Percentiles rank a stretch among this genome's conserved stretches.
These are phyloP conservation scores for Tetrastigma voinierianum DNA, from an alignment of 164 flowering plant genomes.

Conservation along the genomic window DNA sequence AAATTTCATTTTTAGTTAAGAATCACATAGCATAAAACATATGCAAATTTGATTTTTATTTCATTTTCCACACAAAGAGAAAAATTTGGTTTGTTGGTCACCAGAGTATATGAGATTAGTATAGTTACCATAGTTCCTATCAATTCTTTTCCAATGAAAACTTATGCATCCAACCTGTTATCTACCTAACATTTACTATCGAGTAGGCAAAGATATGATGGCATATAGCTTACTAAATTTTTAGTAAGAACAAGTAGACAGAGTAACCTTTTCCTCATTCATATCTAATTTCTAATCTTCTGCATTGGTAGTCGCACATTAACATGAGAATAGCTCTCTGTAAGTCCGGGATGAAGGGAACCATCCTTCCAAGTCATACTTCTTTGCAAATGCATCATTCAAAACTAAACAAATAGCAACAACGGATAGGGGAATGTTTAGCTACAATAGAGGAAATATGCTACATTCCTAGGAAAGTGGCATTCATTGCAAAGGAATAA, in stretches of 20 bases:
- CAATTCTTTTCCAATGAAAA: too few species aligned
- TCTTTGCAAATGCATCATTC: conserved; percentile 96
- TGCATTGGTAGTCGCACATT: conserved; percentile 93
- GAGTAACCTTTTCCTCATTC: conserved; percentile 86
- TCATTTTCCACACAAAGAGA: too few species aligned
- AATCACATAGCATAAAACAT: too few species aligned
- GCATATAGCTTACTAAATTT: too few species aligned
- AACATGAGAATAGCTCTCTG: conserved; percentile 94
- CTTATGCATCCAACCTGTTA: too few species aligned
- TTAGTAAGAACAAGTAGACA: not conserved
- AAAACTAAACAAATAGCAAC: conserved; percentile 92
- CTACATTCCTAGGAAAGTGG: not conserved
- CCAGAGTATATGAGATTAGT: too few species aligned
- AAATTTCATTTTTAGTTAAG: too few species aligned
- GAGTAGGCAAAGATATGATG: too few species aligned
- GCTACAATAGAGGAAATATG: conserved; percentile 33
- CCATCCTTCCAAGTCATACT: conserved; percentile 94
- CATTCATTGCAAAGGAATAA: not conserved
- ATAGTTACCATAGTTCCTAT: too few species aligned
- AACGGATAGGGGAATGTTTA: conserved; percentile 78
- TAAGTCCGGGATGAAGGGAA: conserved; percentile 91
- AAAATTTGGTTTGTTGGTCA: too few species aligned
- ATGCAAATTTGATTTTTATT: too few species aligned
- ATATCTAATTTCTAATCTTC: conserved; percentile 77
- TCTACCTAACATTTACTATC: too few species aligned